Conservation (phyloP, 768 basidiomycete genomes). For the Leccinum arenicola region DNA sequence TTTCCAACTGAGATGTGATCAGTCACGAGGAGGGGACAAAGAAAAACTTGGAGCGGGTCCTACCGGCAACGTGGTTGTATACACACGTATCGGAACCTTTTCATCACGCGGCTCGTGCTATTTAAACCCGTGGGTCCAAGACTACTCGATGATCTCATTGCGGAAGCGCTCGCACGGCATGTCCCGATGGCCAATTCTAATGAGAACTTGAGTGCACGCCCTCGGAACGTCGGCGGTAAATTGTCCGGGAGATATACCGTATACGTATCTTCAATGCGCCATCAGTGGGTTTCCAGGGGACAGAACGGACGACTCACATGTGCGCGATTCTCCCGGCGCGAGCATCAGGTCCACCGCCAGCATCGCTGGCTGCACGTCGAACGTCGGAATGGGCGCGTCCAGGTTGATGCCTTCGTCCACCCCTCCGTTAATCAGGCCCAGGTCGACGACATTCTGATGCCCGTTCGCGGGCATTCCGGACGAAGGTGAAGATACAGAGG, state of each 20-base stretch:
- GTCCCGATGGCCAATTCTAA: slow-evolving; percentile 91
- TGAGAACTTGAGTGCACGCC: slow-evolving; percentile 78
- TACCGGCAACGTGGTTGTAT: slow-evolving; percentile 85
- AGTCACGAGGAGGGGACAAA: neutral
- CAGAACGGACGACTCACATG: slow-evolving; percentile 47
- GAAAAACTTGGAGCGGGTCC: slow-evolving; percentile 18
- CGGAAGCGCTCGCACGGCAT: slow-evolving; percentile 55
- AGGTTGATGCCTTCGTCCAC: slow-evolving; percentile 51
- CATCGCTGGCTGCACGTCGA: slow-evolving; percentile 83
- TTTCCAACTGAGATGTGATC: slow-evolving; percentile 42
- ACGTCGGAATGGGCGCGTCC: slow-evolving; percentile 73
- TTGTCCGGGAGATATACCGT: slow-evolving; percentile 68
- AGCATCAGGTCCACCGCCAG: slow-evolving; percentile 84
- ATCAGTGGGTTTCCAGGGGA: neutral
- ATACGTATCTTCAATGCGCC: slow-evolving; percentile 64
- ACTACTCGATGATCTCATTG: slow-evolving; percentile 29
- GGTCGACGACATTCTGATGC: slow-evolving; percentile 25
- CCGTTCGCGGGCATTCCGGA: slow-evolving; percentile 1
- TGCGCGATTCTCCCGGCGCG: slow-evolving; percentile 78
- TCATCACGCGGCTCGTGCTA: slow-evolving; percentile 75
- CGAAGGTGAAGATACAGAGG: slow-evolving; percentile 27
- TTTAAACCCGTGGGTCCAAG: slow-evolving; percentile 38
- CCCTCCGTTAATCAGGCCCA: slow-evolving; percentile 30
- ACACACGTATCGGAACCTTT: slow-evolving; percentile 78
- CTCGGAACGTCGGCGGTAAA: slow-evolving; percentile 89